Conservation (phyloP, 805 yeast species). For the Saitoella complicata region DNA sequence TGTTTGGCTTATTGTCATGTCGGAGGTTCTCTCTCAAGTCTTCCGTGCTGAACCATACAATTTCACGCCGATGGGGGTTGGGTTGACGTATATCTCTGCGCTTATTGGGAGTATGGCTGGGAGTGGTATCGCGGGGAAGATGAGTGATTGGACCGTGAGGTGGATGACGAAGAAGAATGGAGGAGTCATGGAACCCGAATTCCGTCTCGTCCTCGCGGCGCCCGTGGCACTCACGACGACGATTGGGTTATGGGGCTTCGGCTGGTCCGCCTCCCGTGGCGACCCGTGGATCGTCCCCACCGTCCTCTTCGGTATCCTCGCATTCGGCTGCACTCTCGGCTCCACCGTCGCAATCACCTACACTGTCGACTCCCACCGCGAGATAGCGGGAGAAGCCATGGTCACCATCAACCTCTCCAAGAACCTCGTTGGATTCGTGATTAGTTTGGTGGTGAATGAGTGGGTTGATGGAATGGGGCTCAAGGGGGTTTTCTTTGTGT, state of each 20-base stretch:
- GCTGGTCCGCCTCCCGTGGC: conserved; percentile 35
- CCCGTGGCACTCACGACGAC: conserved; percentile 31
- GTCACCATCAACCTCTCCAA: conserved; percentile 41
- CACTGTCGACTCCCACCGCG: conserved; percentile 39
- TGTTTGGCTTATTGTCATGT: conserved; percentile 46
- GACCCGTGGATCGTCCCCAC: conserved; percentile 45
- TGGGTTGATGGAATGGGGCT: conserved; percentile 29
- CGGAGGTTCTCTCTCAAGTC: conserved; percentile 38
- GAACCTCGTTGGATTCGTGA: conserved; percentile 38
- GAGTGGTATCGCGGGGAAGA: conserved; percentile 35
- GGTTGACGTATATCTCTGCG: conserved; percentile 11
- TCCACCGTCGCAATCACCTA: conserved; percentile 47
- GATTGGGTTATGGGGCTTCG: conserved; percentile 46
- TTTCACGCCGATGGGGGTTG: conserved; percentile 8
- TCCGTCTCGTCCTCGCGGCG: conserved; percentile 36
- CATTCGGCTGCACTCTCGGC: conserved; percentile 46
- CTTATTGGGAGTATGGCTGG: conserved; percentile 41
- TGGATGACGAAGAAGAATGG: conserved; percentile 28
- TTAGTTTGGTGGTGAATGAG: conserved; percentile 38
- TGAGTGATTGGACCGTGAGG: conserved; percentile 35
- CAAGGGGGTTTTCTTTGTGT: conserved; percentile 33
- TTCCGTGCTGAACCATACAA: conserved; percentile 27
- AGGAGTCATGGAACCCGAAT: conserved; percentile 50
- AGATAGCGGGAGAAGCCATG: conserved; percentile 42
- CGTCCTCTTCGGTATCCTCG: conserved; percentile 36